A percentile compares a stretch with the other conserved stretches of the same genome.
phyloP scores from a whole-genome alignment of 306 rosid species.

The Ammopiptanthus mongolicus region DNA sequence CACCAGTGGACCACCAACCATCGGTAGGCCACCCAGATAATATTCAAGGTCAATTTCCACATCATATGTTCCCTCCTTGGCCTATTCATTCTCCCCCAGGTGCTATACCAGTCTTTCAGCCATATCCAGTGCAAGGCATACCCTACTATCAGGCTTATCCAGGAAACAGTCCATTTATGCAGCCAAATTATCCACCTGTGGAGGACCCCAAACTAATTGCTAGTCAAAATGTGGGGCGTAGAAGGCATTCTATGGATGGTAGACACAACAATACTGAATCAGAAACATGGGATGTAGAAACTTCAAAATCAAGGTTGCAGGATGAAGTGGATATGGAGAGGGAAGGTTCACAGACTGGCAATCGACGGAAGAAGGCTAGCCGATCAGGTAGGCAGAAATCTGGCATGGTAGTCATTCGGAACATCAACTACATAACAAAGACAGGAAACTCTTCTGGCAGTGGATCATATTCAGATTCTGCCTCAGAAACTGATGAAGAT shows the following conservation, averaged over 20 bases:
- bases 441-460: conserved; percentile 56
- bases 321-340: conserved; percentile 58
- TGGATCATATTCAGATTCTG: conserved; percentile 62
- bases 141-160: conserved; percentile 83
- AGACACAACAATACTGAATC: conserved; percentile 54
- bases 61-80: conserved; percentile 86
- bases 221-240: conserved; percentile 51
- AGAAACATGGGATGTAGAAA: conserved; percentile 53
- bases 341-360: conserved; percentile 48
- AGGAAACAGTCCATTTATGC: conserved; percentile 66
- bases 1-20: conserved; percentile 54
- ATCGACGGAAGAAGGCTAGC: conserved; percentile 50
- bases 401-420: conserved; percentile 83
- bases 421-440: conserved; percentile 84
- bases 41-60: conserved; percentile 88
- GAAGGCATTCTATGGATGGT: conserved; percentile 85
- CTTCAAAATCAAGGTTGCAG: conserved; percentile 40
- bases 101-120: conserved; percentile 63
- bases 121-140: conserved; percentile 92
- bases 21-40: conserved; percentile 60
- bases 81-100: conserved; percentile 89
- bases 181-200: conserved; percentile 59
- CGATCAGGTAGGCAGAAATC: conserved; percentile 64
- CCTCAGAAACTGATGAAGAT: conserved; percentile 57
- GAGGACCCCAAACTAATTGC: conserved; percentile 60